Evolutionary conservation across 176 grass and related monocot species (phyloP).

Genomic region (Rhynchospora breviuscula): DNA sequence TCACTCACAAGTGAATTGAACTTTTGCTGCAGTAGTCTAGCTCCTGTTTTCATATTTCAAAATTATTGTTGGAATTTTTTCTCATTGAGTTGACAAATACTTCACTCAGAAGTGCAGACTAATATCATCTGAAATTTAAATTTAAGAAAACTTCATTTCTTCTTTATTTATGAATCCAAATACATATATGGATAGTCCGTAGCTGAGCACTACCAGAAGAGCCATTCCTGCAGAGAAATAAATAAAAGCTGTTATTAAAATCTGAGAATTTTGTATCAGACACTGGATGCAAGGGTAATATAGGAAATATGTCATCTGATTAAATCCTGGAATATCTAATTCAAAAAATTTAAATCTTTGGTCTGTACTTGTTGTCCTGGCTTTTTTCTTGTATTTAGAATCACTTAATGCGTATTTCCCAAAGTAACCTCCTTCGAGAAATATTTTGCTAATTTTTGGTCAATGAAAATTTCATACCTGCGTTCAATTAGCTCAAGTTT

Average conservation of each 20-base stretch:
- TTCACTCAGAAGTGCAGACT: not conserved
- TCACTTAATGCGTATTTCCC: not conserved
- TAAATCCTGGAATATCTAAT: not conserved
- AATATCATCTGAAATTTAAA: not conserved
- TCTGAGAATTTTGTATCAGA: not conserved
- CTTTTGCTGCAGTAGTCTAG: not conserved
- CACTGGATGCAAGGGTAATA: not conserved
- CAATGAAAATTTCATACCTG: not conserved
- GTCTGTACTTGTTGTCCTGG: not conserved
- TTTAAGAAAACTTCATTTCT: slow-evolving; percentile 31
- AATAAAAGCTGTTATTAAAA: not conserved
- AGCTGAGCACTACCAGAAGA: slow-evolving; percentile 16
- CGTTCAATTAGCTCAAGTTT: not conserved
- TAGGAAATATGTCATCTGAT: not conserved
- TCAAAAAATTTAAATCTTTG: not conserved
- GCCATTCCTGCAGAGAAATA: slow-evolving; percentile 30
- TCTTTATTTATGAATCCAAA: slow-evolving; percentile 19
- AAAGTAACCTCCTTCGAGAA: not conserved
- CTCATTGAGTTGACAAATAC: not conserved
- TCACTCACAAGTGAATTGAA: not conserved
- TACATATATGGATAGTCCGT: slow-evolving; percentile 26
- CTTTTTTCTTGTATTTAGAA: not conserved
- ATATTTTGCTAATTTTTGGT: not conserved
- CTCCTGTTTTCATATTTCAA: not conserved
- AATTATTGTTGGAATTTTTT: not conserved